Evolutionary conservation across 495 filamentous ascomycete species (phyloP).

Genomic region (Daldinia vernicosa): DNA sequence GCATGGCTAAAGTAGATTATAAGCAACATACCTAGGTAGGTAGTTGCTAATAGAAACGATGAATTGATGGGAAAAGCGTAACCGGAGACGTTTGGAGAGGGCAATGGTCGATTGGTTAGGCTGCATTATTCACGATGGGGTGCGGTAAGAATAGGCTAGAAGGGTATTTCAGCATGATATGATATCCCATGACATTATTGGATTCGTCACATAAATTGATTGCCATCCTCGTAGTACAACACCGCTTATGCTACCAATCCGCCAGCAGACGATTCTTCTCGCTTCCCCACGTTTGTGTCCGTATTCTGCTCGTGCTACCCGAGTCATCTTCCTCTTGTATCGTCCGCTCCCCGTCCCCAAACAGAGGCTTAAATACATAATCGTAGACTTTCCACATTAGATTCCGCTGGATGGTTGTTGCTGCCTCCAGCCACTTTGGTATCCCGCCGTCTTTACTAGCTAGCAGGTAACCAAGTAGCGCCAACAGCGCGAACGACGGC

Average conservation of each 20-base stretch:
- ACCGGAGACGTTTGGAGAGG: background rate
- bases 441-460: slow-evolving; percentile 70
- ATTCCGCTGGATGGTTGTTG: slow-evolving; percentile 59
- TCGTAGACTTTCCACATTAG: slow-evolving; percentile 82
- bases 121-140: slow-evolving; percentile 11
- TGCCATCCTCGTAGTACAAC: background rate
- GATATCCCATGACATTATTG: slow-evolving; percentile 28
- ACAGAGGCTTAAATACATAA: slow-evolving; percentile 66
- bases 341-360: slow-evolving; percentile 92
- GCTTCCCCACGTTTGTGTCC: slow-evolving; percentile 11
- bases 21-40: background rate
- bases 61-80: slow-evolving; percentile 2
- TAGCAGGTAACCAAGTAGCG: slow-evolving; percentile 59
- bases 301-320: background rate
- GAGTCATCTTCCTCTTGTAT: slow-evolving; percentile 41
- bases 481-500: slow-evolving; percentile 63
- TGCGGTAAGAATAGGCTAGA: slow-evolving; percentile 28
- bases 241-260: slow-evolving; percentile 32
- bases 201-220: slow-evolving; percentile 1
- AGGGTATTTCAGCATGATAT: slow-evolving; percentile 28
- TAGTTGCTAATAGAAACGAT: slow-evolving; percentile 1
- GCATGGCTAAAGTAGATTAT: background rate
- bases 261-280: slow-evolving; percentile 38
- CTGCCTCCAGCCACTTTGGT: slow-evolving; percentile 70
- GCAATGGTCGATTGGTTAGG: slow-evolving; percentile 7